Evolutionary conservation across 1,139 yeast species (phyloP).

Genomic region (Pneumocystis oryctolagi): DNA sequence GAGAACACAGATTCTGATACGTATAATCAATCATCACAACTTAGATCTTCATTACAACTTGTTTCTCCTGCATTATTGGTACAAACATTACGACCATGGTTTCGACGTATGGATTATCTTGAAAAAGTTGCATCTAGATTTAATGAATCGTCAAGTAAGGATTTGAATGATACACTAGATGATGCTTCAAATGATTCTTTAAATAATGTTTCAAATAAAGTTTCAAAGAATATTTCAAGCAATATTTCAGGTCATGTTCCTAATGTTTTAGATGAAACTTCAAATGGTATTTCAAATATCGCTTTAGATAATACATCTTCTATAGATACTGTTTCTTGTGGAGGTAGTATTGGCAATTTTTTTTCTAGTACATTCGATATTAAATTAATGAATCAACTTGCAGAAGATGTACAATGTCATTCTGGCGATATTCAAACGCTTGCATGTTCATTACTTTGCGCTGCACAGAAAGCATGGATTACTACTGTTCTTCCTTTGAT

Average conservation of each 20-base stretch:
- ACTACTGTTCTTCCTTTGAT: neutral
- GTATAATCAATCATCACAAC: neutral
- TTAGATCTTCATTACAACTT: neutral
- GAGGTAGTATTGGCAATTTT: neutral
- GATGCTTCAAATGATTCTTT: neutral
- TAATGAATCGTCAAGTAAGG: neutral
- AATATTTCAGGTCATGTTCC: too few species aligned
- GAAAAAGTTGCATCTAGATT: neutral
- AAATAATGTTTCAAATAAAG: too few species aligned
- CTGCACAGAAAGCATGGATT: neutral
- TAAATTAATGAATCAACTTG: neutral
- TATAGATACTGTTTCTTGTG: neutral
- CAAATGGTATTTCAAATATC: neutral
- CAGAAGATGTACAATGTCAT: neutral
- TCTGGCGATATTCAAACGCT: neutral
- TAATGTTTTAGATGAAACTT: neutral
- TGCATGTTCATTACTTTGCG: neutral
- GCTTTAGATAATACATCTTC: neutral
- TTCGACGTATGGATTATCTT: neutral
- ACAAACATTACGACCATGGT: neutral
- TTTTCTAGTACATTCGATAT: neutral
- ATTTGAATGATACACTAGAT: neutral
- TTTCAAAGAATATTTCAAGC: too few species aligned
- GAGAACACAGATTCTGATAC: neutral
- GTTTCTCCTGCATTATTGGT: neutral